Conservation (phyloP, 2,329 filamentous ascomycete species). For the Xylaria sp. region DNA sequence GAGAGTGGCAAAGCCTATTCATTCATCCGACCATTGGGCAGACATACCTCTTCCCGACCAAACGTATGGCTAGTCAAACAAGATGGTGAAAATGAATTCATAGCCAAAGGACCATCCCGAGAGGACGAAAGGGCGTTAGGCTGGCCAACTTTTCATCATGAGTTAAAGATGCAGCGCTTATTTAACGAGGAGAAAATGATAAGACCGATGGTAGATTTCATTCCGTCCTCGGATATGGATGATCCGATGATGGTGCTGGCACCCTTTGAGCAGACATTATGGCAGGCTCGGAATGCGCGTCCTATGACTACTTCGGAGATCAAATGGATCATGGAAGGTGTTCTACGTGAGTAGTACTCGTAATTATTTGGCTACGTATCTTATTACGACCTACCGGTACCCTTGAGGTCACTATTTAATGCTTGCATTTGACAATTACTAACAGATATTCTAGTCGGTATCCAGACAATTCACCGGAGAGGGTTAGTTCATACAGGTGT, state of each 20-base stretch:
- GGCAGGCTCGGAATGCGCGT: background rate
- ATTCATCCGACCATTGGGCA: background rate
- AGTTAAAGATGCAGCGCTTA: background rate
- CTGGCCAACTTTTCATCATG: constrained; percentile 6
- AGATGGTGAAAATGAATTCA: background rate
- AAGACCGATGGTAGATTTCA: background rate
- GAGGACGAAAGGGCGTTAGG: background rate
- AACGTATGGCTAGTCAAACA: constrained; percentile 1
- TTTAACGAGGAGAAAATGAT: constrained; percentile 7
- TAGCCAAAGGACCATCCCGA: constrained; percentile 4
- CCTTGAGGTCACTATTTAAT: no score
- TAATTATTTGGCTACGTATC: no score
- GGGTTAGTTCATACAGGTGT: constrained; percentile 1
- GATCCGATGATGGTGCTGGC: constrained; percentile 7
- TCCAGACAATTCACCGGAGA: background rate
- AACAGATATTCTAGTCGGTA: background rate
- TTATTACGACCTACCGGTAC: no score
- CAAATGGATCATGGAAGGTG: constrained; percentile 12
- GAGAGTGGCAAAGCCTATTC: constrained; percentile 3
- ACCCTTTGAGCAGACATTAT: constrained; percentile 3
- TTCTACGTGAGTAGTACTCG: background rate
- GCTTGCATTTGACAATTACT: no score
- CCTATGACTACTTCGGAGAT: constrained; percentile 12
- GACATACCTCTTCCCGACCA: background rate
- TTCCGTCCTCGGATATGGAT: background rate